A percentile compares a stretch with the other conserved stretches of the same genome.
Evolutionary conservation across 2,329 filamentous ascomycete genomes (phyloP).

Genomic region (Monilinia fructigena): DNA sequence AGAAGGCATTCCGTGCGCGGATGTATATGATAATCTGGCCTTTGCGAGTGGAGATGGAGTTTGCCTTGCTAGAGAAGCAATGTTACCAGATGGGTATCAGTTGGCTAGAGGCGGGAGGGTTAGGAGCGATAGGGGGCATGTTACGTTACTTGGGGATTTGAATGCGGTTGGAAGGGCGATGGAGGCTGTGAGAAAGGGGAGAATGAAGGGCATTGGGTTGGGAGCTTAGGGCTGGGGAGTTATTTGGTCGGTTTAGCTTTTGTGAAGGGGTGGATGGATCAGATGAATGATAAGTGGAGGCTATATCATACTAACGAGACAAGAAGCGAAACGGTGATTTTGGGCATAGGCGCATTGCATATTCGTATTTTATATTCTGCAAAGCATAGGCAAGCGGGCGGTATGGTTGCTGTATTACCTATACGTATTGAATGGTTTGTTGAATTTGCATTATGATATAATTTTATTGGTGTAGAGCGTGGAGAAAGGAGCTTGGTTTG

Average conservation of each 20-base stretch:
- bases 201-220: conserved; percentile 70
- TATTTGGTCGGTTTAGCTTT: background rate
- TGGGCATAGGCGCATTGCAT: background rate
- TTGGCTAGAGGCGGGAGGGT: conserved; percentile 72
- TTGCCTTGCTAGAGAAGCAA: conserved; percentile 78
- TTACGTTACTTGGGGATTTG: conserved; percentile 82
- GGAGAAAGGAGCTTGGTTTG: background rate
- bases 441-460: background rate
- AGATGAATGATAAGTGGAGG: background rate
- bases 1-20: conserved; percentile 71
- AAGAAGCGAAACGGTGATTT: background rate
- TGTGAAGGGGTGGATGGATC: background rate
- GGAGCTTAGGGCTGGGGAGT: conserved; percentile 41
- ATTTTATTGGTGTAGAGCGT: background rate
- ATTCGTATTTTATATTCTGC: background rate
- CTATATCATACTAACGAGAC: background rate
- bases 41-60: conserved; percentile 90
- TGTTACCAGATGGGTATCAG: conserved; percentile 78
- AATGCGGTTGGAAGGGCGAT: conserved; percentile 76
- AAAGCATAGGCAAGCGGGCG: background rate
- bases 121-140: conserved; percentile 79
- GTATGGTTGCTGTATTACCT: conserved; percentile 4
- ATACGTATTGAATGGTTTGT: background rate
- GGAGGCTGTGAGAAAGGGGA: conserved; percentile 63
- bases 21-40: conserved; percentile 81